phyloP scores from a whole-genome alignment of 176 grass and related monocot genomes.

The Cenchrus americanus region DNA sequence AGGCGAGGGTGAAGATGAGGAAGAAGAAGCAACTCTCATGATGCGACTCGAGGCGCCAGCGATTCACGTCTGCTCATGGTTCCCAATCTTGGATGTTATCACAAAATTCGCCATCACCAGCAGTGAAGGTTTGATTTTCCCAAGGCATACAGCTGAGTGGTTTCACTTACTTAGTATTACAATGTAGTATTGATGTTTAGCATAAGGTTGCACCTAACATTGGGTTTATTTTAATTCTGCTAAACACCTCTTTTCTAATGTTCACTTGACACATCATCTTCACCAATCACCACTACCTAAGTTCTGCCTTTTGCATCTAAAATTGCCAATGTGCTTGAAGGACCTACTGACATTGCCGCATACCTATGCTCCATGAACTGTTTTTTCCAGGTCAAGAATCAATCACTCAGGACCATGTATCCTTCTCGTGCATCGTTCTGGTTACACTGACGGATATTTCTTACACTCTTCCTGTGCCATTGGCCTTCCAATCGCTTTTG shows the following conservation, averaged over 20 bases:
- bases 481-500: not conserved
- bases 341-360: not conserved
- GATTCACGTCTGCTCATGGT: not conserved
- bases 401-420: not conserved
- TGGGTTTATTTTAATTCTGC: not conserved
- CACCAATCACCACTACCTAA: not conserved
- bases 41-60: not conserved
- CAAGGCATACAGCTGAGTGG: not conserved
- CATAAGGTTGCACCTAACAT: not conserved
- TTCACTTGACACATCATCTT: not conserved
- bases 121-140: slow-evolving; percentile 30
- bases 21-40: slow-evolving; percentile 64
- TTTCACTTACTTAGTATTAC: not conserved
- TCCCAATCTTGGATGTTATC: not conserved
- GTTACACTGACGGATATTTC: not conserved
- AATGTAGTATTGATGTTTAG: not conserved
- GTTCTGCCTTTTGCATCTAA: not conserved
- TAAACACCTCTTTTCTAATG: not conserved
- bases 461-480: not conserved
- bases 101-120: not conserved
- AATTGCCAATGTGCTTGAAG: not conserved
- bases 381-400: not conserved
- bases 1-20: slow-evolving; percentile 60
- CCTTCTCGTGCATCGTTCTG: not conserved
- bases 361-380: not conserved